Evolutionary conservation across 1,284 basidiomycete genomes (phyloP).

Genomic region (Dichomitus squalens): DNA sequence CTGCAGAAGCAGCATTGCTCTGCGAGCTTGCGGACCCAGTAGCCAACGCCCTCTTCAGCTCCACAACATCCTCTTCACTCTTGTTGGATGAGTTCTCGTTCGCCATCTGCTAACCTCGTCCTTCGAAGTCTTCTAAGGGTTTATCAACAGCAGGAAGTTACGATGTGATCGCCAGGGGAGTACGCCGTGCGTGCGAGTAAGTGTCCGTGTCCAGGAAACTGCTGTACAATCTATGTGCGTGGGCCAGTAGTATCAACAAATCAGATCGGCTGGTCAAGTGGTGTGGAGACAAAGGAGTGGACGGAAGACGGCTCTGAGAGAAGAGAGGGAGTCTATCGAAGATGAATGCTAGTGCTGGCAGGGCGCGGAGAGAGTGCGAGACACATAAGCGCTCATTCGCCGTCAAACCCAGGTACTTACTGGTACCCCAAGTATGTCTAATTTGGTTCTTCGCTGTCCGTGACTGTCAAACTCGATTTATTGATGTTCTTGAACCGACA

Average conservation of each 20-base stretch:
- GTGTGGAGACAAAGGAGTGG: slow-evolving; percentile 11
- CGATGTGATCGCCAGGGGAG: not conserved
- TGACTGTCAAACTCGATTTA: too few relatives aligned
- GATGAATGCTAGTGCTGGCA: slow-evolving; percentile 1
- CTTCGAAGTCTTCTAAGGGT: not conserved
- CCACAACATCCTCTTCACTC: slow-evolving; percentile 53
- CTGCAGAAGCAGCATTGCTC: slow-evolving; percentile 41
- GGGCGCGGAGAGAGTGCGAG: not conserved
- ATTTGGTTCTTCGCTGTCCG: too few relatives aligned
- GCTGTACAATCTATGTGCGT: slow-evolving; percentile 8
- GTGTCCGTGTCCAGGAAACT: not conserved
- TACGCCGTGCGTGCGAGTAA: not conserved
- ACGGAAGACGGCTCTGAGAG: slow-evolving; percentile 5
- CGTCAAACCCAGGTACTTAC: too few relatives aligned
- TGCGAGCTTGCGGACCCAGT: slow-evolving; percentile 43
- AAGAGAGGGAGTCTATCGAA: not conserved
- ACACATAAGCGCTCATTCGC: not conserved
- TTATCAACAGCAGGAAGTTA: not conserved
- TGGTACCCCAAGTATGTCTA: too few relatives aligned
- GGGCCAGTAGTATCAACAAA: slow-evolving; percentile 4
- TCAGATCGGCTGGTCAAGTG: not conserved
- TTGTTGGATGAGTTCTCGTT: slow-evolving; percentile 14
- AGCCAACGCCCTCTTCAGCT: slow-evolving; percentile 64
- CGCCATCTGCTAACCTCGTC: slow-evolving; percentile 3
- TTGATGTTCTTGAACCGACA: too few relatives aligned